A percentile compares a stretch with the other conserved stretches of the same genome.
phyloP scores from a whole-genome alignment of 2,329 filamentous ascomycete species.

The Cladosporium colombiae region DNA sequence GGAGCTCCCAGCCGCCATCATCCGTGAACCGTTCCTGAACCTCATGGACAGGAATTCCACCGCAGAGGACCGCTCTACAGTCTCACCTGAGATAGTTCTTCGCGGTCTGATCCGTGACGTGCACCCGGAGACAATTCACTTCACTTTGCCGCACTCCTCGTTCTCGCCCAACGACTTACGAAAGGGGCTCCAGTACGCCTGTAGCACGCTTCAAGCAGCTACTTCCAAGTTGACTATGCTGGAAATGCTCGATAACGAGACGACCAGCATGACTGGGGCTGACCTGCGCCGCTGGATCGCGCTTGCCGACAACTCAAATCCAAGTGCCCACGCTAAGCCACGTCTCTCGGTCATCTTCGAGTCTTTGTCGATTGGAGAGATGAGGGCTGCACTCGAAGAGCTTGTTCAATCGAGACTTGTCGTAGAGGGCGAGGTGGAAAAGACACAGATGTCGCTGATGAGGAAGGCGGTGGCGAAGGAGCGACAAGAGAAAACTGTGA shows the following conservation, averaged over 20 bases:
- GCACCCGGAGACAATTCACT: constrained; percentile 10
- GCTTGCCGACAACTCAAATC: neutral
- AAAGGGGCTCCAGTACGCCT: neutral
- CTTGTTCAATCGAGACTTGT: constrained; percentile 4
- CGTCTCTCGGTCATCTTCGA: constrained; percentile 9
- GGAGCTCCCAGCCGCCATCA: neutral
- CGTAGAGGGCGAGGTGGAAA: neutral
- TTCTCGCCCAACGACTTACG: neutral
- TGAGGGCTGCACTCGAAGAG: constrained; percentile 3
- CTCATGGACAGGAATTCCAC: neutral
- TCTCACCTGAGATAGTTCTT: neutral
- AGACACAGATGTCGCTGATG: neutral
- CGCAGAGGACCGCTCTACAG: neutral
- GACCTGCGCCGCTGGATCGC: neutral
- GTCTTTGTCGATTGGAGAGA: neutral
- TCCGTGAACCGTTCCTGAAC: neutral
- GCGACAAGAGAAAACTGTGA: neutral
- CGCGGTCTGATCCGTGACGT: constrained; percentile 11
- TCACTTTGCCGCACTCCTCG: neutral
- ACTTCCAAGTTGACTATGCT: neutral
- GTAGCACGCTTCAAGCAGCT: neutral
- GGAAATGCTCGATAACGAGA: neutral
- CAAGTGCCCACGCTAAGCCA: neutral
- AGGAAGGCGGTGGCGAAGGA: neutral
- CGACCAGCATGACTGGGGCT: neutral